Evolutionary conservation across 495 filamentous ascomycete species (phyloP), one percentile per base, ranked within the genome.

Genomic region (Neurospora pannonica): DNA sequence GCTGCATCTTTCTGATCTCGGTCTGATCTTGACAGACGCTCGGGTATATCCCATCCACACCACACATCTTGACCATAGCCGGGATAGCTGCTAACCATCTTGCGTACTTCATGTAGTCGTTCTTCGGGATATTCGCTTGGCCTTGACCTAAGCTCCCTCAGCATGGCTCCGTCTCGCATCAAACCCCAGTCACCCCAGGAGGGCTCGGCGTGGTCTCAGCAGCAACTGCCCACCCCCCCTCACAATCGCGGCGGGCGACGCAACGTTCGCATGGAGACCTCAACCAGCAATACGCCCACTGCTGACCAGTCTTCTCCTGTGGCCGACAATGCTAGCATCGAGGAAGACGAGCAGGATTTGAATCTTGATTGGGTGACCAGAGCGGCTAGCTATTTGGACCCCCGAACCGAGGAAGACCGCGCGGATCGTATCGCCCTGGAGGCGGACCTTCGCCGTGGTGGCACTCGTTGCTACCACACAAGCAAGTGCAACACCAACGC

Each of bases 401-500:
- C 54, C 5, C 54, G 54, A 31, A 67, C 54, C 7, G 54, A 67
- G 13, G 54, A 67, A 67, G 54, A 67, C 24, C 54, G 54, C 24
- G 2, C 54, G 28, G 28, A 43, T n/a, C 28, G 38, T 13, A 43
- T 31, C 31, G 42, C 17, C 24, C n/a, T 60, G 10, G 71, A 72
- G 13, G 28, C 19, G 4, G 42, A 46, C 19, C 21, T 34, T 37
- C 36, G 73, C 67, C 72, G 73, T 17, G 38, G 40, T 15, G 70
- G 71, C 62, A 48, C 71, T 42, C 40, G 37, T 10, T 85, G 84
- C 70, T 79, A 83, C 79, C 83, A 82, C 72, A 77, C 80, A 48
- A 71, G 71, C 0, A 76, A 83, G 70, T 90, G 89, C 76, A 81
- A 84, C n/a, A 89, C 88, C 1, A 83, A 82, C 17, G 85, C 85